phyloP scores from a whole-genome alignment of 768 basidiomycete genomes.

The Agaricus blazei region DNA sequence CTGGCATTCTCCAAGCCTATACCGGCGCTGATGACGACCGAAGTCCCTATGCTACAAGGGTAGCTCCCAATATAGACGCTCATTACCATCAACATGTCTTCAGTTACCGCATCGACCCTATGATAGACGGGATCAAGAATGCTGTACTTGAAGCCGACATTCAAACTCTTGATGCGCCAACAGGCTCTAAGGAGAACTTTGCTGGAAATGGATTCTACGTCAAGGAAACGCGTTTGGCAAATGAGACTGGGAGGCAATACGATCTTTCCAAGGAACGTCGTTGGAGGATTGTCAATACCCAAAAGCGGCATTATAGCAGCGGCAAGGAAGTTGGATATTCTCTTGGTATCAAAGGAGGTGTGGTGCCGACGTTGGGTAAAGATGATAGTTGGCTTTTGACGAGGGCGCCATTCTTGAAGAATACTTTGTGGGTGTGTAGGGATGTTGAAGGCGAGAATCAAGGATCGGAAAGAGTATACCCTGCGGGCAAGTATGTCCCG shows the following conservation, averaged over 20 bases:
- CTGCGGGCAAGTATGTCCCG: slow-evolving; percentile 83
- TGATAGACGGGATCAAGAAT: slow-evolving; percentile 85
- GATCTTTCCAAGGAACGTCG: slow-evolving; percentile 64
- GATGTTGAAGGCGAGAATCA: slow-evolving; percentile 54
- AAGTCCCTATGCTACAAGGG: slow-evolving; percentile 61
- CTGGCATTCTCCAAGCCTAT: slow-evolving; percentile 81
- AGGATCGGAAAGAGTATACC: slow-evolving; percentile 56
- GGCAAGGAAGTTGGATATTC: slow-evolving; percentile 70
- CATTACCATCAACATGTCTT: slow-evolving; percentile 86
- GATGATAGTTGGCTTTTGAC: slow-evolving; percentile 64
- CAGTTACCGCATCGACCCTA: slow-evolving; percentile 69
- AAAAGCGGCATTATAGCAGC: slow-evolving; percentile 62
- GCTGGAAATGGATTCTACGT: slow-evolving; percentile 82
- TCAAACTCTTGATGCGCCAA: slow-evolving; percentile 55
- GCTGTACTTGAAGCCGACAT: slow-evolving; percentile 81
- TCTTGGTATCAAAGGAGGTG: slow-evolving; percentile 63
- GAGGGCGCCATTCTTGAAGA: slow-evolving; percentile 71
- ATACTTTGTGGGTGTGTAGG: slow-evolving; percentile 76
- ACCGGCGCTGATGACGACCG: slow-evolving; percentile 56
- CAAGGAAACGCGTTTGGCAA: slow-evolving; percentile 53
- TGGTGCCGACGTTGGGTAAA: slow-evolving; percentile 60
- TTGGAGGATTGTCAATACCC: slow-evolving; percentile 78
- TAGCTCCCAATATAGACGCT: slow-evolving; percentile 79
- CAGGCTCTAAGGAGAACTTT: slow-evolving; percentile 75
- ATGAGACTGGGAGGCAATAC: slow-evolving; percentile 62